Percentiles rank a stretch among this genome's conserved stretches.
These are phyloP conservation scores for Boletellus deceptivus DNA, from an alignment of 1,284 basidiomycete genomes.

Conservation along the genomic window DNA sequence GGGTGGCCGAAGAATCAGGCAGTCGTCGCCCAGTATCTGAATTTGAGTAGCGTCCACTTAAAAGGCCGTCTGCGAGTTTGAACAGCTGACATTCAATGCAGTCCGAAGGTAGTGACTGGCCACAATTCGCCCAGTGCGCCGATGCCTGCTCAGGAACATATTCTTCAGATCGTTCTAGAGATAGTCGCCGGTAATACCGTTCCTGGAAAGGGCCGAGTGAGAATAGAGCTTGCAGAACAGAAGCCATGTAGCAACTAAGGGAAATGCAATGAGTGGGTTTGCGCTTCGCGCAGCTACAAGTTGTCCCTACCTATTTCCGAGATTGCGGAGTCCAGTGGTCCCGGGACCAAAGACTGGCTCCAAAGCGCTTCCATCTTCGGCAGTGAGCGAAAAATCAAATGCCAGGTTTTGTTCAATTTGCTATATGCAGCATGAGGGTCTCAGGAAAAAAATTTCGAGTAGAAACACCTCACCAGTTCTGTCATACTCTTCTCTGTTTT, in stretches of 20 bases:
- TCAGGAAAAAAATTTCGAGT: not conserved
- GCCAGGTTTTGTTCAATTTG: constrained; percentile 97
- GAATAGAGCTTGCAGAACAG: constrained; percentile 87
- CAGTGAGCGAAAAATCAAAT: constrained; percentile 93
- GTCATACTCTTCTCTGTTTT: constrained; percentile 99
- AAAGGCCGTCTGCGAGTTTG: constrained; percentile 90
- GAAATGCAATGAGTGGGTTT: constrained; percentile 4
- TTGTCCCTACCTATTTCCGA: constrained; percentile 79
- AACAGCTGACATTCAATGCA: constrained; percentile 95
- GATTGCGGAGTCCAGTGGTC: constrained; percentile 86
- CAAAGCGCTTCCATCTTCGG: constrained; percentile 86
- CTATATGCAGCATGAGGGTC: constrained; percentile 38
- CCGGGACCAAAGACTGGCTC: constrained; percentile 89
- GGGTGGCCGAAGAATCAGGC: not conserved
- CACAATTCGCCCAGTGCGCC: constrained; percentile 66
- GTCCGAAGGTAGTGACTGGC: constrained; percentile 69
- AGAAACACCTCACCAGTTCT: constrained; percentile 65
- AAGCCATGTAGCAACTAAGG: constrained; percentile 93
- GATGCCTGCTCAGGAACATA: constrained; percentile 39
- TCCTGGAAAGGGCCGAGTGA: constrained; percentile 75
- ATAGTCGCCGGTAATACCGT: constrained; percentile 53
- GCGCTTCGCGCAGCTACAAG: not conserved
- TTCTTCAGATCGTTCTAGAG: constrained; percentile 1
- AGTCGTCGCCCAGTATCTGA: constrained; percentile 24
- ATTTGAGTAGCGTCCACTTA: constrained; percentile 89